Percentiles rank a stretch among this genome's conserved stretches.
Evolutionary conservation across 768 basidiomycete species (phyloP).

Genomic region (Crassisporium funariophilum): DNA sequence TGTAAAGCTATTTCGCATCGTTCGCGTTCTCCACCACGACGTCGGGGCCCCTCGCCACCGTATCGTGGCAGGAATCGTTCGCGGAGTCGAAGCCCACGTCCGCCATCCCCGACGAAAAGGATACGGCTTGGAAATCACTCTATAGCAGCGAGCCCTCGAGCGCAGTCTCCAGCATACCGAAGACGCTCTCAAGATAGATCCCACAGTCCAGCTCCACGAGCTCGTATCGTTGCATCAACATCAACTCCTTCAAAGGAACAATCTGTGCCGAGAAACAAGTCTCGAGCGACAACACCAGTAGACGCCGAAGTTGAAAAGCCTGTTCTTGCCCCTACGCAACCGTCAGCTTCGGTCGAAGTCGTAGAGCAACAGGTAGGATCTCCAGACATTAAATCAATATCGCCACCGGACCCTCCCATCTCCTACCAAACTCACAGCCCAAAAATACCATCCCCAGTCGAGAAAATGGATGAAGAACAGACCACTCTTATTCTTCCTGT

Average conservation of each 20-base stretch:
- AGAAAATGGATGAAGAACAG: conserved; percentile 5
- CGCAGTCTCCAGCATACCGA: conserved; percentile 22
- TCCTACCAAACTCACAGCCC: background rate
- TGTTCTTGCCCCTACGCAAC: no score
- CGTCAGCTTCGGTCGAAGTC: no score
- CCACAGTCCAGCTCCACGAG: conserved; percentile 17
- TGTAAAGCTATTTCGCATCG: background rate
- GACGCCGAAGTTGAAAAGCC: conserved; percentile 2
- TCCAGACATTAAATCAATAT: conserved; percentile 1
- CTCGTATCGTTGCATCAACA: background rate
- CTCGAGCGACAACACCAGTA: conserved; percentile 16
- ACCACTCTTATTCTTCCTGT: no score
- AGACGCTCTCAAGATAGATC: conserved; percentile 19
- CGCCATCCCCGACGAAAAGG: conserved; percentile 21
- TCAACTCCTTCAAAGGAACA: background rate
- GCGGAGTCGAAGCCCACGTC: conserved; percentile 27
- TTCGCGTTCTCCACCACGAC: conserved; percentile 20
- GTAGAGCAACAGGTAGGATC: no score
- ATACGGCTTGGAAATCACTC: conserved; percentile 33
- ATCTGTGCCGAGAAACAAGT: conserved; percentile 1
- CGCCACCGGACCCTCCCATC: background rate
- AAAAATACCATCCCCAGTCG: conserved; percentile 1
- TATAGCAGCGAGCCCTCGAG: conserved; percentile 24
- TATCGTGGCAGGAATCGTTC: conserved; percentile 21
- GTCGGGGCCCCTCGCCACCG: conserved; percentile 5